phyloP scores from a whole-genome alignment of 1,284 basidiomycete species.

The Trichosporon ovoides region DNA sequence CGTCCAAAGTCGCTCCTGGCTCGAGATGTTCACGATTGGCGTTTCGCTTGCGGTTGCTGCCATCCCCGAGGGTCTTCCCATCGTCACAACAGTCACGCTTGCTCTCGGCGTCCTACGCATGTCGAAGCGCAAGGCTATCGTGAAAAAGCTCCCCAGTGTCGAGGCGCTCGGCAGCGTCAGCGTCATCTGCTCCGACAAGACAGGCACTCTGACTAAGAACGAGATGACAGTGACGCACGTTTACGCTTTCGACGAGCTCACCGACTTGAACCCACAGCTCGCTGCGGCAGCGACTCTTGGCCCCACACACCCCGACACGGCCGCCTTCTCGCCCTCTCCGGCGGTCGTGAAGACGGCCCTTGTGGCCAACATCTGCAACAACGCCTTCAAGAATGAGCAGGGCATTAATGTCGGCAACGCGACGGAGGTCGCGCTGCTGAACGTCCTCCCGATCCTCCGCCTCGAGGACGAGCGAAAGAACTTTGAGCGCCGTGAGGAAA shows the following conservation, averaged over 20 bases:
- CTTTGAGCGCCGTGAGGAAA: slow-evolving; percentile 72
- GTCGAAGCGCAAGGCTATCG: slow-evolving; percentile 90
- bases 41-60: slow-evolving; percentile 95
- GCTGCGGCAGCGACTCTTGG: slow-evolving; percentile 49
- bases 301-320: slow-evolving; percentile 57
- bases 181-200: slow-evolving; percentile 97
- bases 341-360: slow-evolving; percentile 66
- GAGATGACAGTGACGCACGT: slow-evolving; percentile 88
- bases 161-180: slow-evolving; percentile 90
- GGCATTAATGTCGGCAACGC: slow-evolving; percentile 78
- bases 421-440: slow-evolving; percentile 83
- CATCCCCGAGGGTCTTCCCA: slow-evolving; percentile 93
- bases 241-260: slow-evolving; percentile 76
- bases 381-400: slow-evolving; percentile 61
- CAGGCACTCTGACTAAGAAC: slow-evolving; percentile 92
- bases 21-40: slow-evolving; percentile 99
- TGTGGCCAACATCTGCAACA: slow-evolving; percentile 56
- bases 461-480: slow-evolving; percentile 62
- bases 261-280: slow-evolving; percentile 59
- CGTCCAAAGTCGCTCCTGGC: slow-evolving; percentile 77
- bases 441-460: slow-evolving; percentile 67
- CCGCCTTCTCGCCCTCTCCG: slow-evolving; percentile 35
- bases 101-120: slow-evolving; percentile 90
- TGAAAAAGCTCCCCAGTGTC: slow-evolving; percentile 92
- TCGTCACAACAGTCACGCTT: slow-evolving; percentile 94